Evolutionary conservation across 1,284 basidiomycete species (phyloP), one percentile per base, ranked within the genome.

Genomic region (Microstroma glucosiphilum): DNA sequence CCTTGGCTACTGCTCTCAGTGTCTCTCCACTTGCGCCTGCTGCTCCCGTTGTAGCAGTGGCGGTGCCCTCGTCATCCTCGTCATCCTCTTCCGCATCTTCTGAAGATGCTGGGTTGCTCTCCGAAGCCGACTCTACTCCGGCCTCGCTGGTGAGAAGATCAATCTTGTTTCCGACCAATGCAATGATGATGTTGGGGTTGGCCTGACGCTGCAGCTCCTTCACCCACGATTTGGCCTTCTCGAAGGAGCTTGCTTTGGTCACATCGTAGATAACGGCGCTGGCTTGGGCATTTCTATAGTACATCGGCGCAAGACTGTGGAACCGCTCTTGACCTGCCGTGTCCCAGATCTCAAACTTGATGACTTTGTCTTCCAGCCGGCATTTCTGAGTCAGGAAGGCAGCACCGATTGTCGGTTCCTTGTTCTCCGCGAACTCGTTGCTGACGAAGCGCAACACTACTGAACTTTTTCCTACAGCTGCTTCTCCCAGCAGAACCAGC

Each of bases 221-320:
- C 68, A 99, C 93, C 94, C 94, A 99, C 41, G 92, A 92, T 83
- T 99, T 98, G 64, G 94, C 94, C 82, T 98, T 98, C 81, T 99
- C 96, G 67, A 98, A 85, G 73, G 92, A 96, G 61, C 89, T 86
- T 13, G 73, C 71, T 80, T 92, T 93, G 60, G 91, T 94, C 61
- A 98, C 88, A 80, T 98, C 94, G 82, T 97, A 98, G 30, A 97
- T 93, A 37, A 98, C 94, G 42, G 97, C 92, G 51, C 93, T 94
- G 7, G 94, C 94, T 80, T 97, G 93, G 11, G 94, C 93, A 75
- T 98, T 96, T 77, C 94, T 89, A 81, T 97, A 98, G 82, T 98
- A 98, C 91, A 94, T 94, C 64, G 91, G 91, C 58, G 90, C 91
- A 64, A 92, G 86, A 63, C 89, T 91, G 80, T 93, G 91, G 82